phyloP scores from a whole-genome alignment of 2,329 filamentous ascomycete species.

The Trichoderma hamatum region DNA sequence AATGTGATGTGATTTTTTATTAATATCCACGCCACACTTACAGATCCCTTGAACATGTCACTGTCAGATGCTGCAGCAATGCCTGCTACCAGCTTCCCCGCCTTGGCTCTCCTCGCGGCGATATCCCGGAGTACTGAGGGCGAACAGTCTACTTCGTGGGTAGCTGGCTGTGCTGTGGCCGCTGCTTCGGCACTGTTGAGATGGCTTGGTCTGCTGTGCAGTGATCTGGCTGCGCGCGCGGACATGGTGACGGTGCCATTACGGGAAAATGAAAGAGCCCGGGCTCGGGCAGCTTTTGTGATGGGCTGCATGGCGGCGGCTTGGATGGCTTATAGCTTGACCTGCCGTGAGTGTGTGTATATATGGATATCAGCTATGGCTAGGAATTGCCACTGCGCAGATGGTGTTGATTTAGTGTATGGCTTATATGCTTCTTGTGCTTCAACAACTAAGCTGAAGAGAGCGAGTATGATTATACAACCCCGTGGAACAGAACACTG shows the following conservation, averaged over 20 bases:
- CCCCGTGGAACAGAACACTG: background rate
- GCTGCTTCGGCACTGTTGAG: slow-evolving; percentile 34
- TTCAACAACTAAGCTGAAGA: background rate
- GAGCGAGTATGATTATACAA: background rate
- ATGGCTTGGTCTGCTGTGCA: slow-evolving; percentile 31
- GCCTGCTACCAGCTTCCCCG: slow-evolving; percentile 72
- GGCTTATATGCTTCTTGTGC: background rate
- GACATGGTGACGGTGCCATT: slow-evolving; percentile 11
- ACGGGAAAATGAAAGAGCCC: slow-evolving; percentile 14
- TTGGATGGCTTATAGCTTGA: background rate
- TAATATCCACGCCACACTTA: slow-evolving; percentile 43
- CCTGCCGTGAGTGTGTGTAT: background rate
- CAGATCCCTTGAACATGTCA: slow-evolving; percentile 79
- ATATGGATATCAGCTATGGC: background rate
- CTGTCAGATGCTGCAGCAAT: slow-evolving; percentile 77
- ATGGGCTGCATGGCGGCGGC: slow-evolving; percentile 32
- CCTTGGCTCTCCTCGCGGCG: slow-evolving; percentile 59
- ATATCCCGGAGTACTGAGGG: slow-evolving; percentile 39
- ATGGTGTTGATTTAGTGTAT: background rate
- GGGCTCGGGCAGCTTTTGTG: slow-evolving; percentile 31
- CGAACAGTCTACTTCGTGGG: slow-evolving; percentile 32
- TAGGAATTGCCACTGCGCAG: background rate
- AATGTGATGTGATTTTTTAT: background rate
- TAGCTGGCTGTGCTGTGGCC: slow-evolving; percentile 33
- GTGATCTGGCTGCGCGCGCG: slow-evolving; percentile 16